Evolutionary conservation across 1,284 basidiomycete genomes (phyloP).

Genomic region (Takashimella koratensis): DNA sequence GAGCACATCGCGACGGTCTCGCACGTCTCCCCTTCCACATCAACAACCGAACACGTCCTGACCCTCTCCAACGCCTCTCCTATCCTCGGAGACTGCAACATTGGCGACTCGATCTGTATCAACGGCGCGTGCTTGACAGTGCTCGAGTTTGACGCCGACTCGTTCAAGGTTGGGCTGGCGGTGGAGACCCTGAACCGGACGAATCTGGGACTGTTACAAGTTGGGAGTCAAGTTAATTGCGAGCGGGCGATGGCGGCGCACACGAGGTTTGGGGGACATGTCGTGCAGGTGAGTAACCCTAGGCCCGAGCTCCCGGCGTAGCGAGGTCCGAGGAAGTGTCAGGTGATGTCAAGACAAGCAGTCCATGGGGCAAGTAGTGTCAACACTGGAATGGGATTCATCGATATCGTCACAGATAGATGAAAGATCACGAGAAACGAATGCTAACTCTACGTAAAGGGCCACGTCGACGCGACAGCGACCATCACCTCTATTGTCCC

Average conservation of each 20-base stretch:
- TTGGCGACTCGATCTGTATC: constrained; percentile 92
- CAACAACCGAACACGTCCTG: constrained; percentile 58
- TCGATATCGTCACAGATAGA: too few relatives aligned
- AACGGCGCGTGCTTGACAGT: constrained; percentile 85
- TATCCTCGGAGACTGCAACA: constrained; percentile 84
- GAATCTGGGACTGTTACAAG: constrained; percentile 76
- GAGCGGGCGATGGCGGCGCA: constrained; percentile 94
- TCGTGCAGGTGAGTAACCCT: constrained; percentile 76
- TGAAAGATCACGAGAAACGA: too few relatives aligned
- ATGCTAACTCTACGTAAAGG: too few relatives aligned
- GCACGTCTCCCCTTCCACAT: constrained; percentile 34
- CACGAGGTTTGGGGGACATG: constrained; percentile 91
- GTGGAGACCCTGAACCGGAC: constrained; percentile 92
- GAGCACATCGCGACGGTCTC: constrained; percentile 45
- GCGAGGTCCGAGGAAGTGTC: too few relatives aligned
- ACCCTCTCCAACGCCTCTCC: constrained; percentile 69
- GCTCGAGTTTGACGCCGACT: constrained; percentile 66
- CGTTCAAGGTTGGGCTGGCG: constrained; percentile 91
- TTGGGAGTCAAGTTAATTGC: constrained; percentile 81
- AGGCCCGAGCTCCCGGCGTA: too few relatives aligned
- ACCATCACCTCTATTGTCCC: constrained; percentile 61
- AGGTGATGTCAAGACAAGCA: too few relatives aligned
- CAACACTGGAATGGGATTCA: too few relatives aligned
- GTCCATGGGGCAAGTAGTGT: too few relatives aligned
- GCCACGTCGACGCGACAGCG: constrained; percentile 89